Evolutionary conservation across 805 yeast species (phyloP).

Genomic region (Spathaspora passalidarum): DNA sequence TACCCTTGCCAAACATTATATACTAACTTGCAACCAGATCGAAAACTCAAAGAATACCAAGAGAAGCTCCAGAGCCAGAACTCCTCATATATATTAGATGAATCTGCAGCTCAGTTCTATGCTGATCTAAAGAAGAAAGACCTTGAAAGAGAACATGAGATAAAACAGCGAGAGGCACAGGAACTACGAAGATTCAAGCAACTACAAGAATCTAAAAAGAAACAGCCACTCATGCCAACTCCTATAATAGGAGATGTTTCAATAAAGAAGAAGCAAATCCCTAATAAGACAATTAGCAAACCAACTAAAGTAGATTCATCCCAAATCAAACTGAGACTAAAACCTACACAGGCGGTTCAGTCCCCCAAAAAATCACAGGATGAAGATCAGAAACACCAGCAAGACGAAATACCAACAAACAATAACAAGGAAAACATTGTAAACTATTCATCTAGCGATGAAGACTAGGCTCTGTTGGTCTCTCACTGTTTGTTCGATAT

Average conservation of each 20-base stretch:
- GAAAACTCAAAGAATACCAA: constrained; percentile 13
- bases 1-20: neutral
- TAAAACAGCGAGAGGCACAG: constrained; percentile 18
- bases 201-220: neutral
- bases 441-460: constrained; percentile 12
- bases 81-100: constrained; percentile 40
- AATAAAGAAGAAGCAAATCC: neutral
- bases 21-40: constrained; percentile 4
- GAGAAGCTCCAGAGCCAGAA: constrained; percentile 27
- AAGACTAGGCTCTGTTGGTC: neutral
- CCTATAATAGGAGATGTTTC: neutral
- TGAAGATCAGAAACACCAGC: neutral
- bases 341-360: neutral
- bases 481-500: neutral
- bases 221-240: neutral
- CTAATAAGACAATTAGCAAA: neutral
- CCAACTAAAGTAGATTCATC: neutral
- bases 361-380: neutral
- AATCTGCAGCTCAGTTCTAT: constrained; percentile 35
- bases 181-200: constrained; percentile 16
- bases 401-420: constrained; percentile 1
- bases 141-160: constrained; percentile 14
- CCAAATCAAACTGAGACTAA: neutral
- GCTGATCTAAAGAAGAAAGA: constrained; percentile 20
- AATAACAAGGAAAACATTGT: constrained; percentile 1